Evolutionary conservation across 2,329 filamentous ascomycete species (phyloP).

Genomic region (Podosphaera xanthii): DNA sequence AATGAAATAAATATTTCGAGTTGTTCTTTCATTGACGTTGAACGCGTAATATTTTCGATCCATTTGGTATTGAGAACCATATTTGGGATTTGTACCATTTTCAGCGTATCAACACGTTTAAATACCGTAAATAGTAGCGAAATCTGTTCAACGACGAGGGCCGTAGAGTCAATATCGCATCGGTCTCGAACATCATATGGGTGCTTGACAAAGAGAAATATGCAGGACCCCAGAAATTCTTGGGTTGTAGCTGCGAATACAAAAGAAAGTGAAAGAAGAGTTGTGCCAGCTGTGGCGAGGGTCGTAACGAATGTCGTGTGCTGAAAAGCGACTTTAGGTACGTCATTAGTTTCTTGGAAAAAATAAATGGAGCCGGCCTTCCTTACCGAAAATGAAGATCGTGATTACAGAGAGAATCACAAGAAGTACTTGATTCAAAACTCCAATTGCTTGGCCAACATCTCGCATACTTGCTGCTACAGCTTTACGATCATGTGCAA

Average conservation of each 20-base stretch:
- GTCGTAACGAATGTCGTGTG: constrained; percentile 68
- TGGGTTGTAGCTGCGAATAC: constrained; percentile 81
- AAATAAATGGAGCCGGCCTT: constrained; percentile 7
- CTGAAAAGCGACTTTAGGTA: constrained; percentile 50
- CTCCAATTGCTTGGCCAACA: constrained; percentile 79
- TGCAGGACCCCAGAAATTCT: constrained; percentile 92
- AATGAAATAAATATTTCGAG: constrained; percentile 61
- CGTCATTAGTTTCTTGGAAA: constrained; percentile 10
- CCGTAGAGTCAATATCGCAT: constrained; percentile 46
- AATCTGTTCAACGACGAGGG: constrained; percentile 74
- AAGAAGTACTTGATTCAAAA: constrained; percentile 68
- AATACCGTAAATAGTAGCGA: constrained; percentile 87
- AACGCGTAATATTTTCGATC: constrained; percentile 84
- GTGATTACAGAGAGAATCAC: constrained; percentile 61
- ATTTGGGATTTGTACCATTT: constrained; percentile 61
- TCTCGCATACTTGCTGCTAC: constrained; percentile 91
- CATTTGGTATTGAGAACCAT: constrained; percentile 79
- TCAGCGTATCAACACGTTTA: constrained; percentile 59
- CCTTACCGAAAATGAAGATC: constrained; percentile 59
- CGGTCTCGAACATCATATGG: constrained; percentile 91
- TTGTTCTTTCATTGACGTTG: constrained; percentile 72
- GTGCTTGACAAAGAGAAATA: constrained; percentile 97
- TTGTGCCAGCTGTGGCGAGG: constrained; percentile 72
- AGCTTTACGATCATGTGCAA: constrained; percentile 67
- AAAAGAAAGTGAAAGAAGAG: constrained; percentile 86